Evolutionary conservation across 148 eudicot species (phyloP).

Genomic region (Chenopodium formosanum): DNA sequence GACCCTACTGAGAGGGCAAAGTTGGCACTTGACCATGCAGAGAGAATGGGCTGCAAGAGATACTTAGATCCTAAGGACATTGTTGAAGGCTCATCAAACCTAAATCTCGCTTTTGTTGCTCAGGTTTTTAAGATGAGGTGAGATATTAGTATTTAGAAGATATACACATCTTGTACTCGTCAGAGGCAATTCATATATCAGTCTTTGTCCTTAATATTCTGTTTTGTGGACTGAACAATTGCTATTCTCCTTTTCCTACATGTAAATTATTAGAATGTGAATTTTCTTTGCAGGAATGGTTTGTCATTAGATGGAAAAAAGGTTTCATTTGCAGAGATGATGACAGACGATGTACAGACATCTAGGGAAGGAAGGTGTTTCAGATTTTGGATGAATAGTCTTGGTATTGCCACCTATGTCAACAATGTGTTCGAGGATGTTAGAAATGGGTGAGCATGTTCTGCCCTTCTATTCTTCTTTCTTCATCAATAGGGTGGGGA

Average conservation of each 20-base stretch:
- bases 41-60: slow-evolving; percentile 95
- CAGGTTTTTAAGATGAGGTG: slow-evolving; percentile 93
- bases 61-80: slow-evolving; percentile 77
- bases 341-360: slow-evolving; percentile 87
- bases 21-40: slow-evolving; percentile 94
- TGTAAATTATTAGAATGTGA: slow-evolving; percentile 1
- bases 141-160: neutral
- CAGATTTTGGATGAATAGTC: slow-evolving; percentile 96
- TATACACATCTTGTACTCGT: neutral
- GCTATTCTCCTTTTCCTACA: neutral
- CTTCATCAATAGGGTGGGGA: neutral
- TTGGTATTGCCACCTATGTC: slow-evolving; percentile 73
- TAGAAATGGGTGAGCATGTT: slow-evolving; percentile 66
- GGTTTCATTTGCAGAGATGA: slow-evolving; percentile 90
- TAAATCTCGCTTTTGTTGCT: slow-evolving; percentile 94
- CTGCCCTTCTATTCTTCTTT: neutral
- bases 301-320: slow-evolving; percentile 72
- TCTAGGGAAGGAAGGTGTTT: slow-evolving; percentile 98
- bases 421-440: slow-evolving; percentile 95
- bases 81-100: slow-evolving; percentile 77
- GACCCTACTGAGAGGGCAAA: slow-evolving; percentile 75
- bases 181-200: no score
- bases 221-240: neutral
- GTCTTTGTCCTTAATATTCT: neutral
- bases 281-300: slow-evolving; percentile 68